Conservation (phyloP, 768 basidiomycete genomes). For the Mycena latifolia region DNA sequence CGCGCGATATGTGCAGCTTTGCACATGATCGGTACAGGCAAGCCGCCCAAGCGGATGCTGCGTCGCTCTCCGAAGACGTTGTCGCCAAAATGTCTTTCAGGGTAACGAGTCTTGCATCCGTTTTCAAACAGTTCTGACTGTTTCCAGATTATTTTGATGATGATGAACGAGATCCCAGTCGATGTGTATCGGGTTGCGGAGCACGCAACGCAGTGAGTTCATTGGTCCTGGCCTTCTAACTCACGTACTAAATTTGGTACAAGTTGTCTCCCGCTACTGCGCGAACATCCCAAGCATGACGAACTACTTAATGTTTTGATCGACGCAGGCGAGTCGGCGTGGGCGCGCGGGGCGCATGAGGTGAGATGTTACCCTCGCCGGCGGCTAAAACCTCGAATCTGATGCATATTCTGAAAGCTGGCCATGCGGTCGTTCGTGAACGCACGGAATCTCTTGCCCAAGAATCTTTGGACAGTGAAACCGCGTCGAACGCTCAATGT, state of each 20-base stretch:
- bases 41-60: constrained; percentile 73
- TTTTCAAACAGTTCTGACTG: neutral
- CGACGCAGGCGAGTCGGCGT: constrained; percentile 78
- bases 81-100: constrained; percentile 79
- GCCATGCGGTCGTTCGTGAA: constrained; percentile 73
- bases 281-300: constrained; percentile 70
- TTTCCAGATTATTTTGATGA: constrained; percentile 76
- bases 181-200: constrained; percentile 80
- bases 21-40: constrained; percentile 82
- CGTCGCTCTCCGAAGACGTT: constrained; percentile 58
- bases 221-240: neutral
- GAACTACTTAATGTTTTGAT: constrained; percentile 71
- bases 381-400: too few species aligned
- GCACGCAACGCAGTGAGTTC: constrained; percentile 69
- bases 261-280: constrained; percentile 73
- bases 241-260: constrained; percentile 1
- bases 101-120: constrained; percentile 48
- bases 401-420: constrained; percentile 52
- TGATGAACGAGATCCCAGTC: constrained; percentile 70
- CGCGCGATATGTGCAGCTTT: constrained; percentile 83
- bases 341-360: constrained; percentile 82
- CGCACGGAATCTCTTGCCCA: constrained; percentile 66
- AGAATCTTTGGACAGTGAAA: constrained; percentile 66
- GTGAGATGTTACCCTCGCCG: constrained; percentile 46
- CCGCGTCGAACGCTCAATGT: constrained; percentile 64